A percentile compares a stretch with the other conserved stretches of the same genome.
Evolutionary conservation across 768 basidiomycete species (phyloP).

Genomic region (Gautieria morchelliformis): DNA sequence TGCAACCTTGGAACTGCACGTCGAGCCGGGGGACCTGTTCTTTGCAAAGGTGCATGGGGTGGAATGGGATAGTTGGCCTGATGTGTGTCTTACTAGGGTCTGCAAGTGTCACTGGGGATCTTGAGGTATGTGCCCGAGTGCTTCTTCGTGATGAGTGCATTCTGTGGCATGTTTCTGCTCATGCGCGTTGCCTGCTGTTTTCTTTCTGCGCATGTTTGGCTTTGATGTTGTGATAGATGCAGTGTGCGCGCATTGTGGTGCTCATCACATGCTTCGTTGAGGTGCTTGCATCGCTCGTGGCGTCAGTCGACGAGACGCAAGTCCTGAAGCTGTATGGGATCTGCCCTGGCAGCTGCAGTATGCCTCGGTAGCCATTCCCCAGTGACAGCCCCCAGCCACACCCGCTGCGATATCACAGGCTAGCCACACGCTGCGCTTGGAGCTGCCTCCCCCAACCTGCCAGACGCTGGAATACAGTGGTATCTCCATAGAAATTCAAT

Average conservation of each 20-base stretch:
- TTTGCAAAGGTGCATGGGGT: constrained; percentile 61
- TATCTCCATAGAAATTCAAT: no score
- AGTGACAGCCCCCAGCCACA: no score
- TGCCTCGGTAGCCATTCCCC: no score
- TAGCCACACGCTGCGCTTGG: no score
- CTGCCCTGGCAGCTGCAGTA: no score
- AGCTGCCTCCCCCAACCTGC: no score
- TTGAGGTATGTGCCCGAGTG: constrained; percentile 76
- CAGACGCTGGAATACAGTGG: no score
- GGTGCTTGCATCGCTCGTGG: constrained; percentile 55
- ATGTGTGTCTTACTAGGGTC: constrained; percentile 35
- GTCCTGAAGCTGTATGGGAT: no score
- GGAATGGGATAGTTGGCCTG: constrained; percentile 19
- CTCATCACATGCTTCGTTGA: constrained; percentile 65
- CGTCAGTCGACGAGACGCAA: constrained; percentile 80
- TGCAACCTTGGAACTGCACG: no score
- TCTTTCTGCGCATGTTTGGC: no score
- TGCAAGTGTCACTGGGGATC: constrained; percentile 64
- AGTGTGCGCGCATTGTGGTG: constrained; percentile 65
- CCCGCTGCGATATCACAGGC: no score
- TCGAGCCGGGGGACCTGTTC: constrained; percentile 55
- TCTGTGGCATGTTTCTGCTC: constrained; percentile 75
- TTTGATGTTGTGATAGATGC: constrained; percentile 33
- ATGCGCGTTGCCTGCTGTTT: constrained; percentile 33
- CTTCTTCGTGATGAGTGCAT: constrained; percentile 57